Evolutionary conservation across 2,329 filamentous ascomycete genomes (phyloP), one percentile per base, ranked within the genome.

Genomic region (Xylaria multiplex): DNA sequence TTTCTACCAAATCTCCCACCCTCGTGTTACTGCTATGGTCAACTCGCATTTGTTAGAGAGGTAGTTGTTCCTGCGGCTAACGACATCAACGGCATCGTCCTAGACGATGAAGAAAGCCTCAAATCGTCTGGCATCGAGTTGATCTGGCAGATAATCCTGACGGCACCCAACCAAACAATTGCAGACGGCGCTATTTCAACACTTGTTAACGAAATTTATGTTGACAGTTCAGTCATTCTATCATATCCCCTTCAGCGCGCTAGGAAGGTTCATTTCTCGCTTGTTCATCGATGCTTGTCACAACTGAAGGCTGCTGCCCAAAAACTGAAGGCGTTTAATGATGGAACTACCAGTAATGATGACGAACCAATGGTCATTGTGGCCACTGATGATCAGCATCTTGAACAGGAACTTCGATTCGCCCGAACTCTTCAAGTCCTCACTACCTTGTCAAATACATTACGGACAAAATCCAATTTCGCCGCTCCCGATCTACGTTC

Each of bases 71-170:
- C 81, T 5, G 79, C 84, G 45, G 78, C 87, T 5, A 81, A 82
- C 40, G 80, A 83, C 40, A 70, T 74, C 6, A 74, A 76, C 27
- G 81, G 81, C 24, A 81, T 84, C 55, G 74, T 83, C 22, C 78
- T 88, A 24, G 83, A 86, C 62, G 84, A 86, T 52, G 80, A 83
- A 7, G 79, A 82, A n/a, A 79, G 82, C 11, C 75, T 87, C 32
- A 81, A 85, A 70, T 85, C 82, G 67, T 85, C 78, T 69, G 86
- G 80, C 30, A 82, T 86, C 49, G 91, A 96, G 71, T 86, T 93
- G 64, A 81, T 97, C n/a, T 97, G 94, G 94, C 87, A 88, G 27
- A 87, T 97, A 72, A 88, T 95, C 40, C 81, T 97, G 59, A 89
- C 86, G 16, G 88, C 91, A 1, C 87, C 88, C 5, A 82, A 86